These are phyloP conservation scores for Mycena olivaceomarginata DNA, from an alignment of 768 basidiomycete species.

Conservation along the genomic window DNA sequence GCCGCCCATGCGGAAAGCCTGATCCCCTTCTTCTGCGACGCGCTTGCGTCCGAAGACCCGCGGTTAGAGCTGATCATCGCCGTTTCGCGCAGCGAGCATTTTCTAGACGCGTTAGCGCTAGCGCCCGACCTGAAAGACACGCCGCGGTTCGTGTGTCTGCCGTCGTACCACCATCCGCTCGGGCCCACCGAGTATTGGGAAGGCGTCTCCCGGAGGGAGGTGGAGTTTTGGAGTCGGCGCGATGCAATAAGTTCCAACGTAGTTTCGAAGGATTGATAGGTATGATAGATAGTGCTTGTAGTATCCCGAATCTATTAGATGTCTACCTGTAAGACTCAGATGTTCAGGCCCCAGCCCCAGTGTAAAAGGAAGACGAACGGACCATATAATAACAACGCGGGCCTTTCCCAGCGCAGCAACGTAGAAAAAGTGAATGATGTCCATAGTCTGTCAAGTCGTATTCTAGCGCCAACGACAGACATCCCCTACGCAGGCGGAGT, in stretches of 20 bases:
- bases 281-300: not conserved
- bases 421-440: too few species aligned
- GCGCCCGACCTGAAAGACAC: conserved; percentile 45
- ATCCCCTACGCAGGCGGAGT: too few species aligned
- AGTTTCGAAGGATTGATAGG: not conserved
- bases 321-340: too few species aligned
- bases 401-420: too few species aligned
- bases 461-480: too few species aligned
- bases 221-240: conserved; percentile 53
- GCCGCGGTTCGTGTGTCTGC: conserved; percentile 51
- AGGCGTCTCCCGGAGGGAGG: conserved; percentile 46
- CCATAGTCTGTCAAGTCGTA: too few species aligned
- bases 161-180: conserved; percentile 49
- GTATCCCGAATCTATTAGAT: not conserved
- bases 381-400: too few species aligned
- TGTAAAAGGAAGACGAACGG: too few species aligned
- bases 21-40: conserved; percentile 44
- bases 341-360: too few species aligned
- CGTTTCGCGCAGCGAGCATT: conserved; percentile 48
- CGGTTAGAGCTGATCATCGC: conserved; percentile 50
- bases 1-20: conserved; percentile 40
- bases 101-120: conserved; percentile 42
- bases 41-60: conserved; percentile 44
- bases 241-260: not conserved
- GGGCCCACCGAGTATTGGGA: conserved; percentile 52